Evolutionary conservation across 2,329 filamentous ascomycete species (phyloP).

Genomic region (Stagonosporopsis cucurbitacearum): DNA sequence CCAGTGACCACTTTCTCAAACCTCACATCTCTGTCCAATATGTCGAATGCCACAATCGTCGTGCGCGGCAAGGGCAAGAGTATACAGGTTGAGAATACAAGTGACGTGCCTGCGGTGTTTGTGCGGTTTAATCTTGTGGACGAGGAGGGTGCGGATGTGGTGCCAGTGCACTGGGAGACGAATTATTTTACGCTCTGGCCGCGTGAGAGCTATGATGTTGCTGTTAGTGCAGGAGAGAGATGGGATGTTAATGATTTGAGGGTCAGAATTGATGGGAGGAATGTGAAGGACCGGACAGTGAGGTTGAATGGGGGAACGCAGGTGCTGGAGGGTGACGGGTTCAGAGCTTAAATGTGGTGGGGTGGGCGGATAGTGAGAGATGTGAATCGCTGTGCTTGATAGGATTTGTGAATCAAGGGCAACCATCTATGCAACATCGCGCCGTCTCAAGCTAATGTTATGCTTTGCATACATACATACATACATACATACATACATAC

Average conservation of each 20-base stretch:
- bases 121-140: conserved; percentile 60
- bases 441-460: background rate
- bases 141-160: conserved; percentile 52
- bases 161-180: conserved; percentile 65
- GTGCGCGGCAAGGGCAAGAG: conserved; percentile 22
- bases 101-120: conserved; percentile 64
- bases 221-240: background rate
- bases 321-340: conserved; percentile 3
- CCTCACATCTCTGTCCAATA: conserved; percentile 53
- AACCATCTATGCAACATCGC: background rate
- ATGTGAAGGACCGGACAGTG: conserved; percentile 19
- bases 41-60: conserved; percentile 19
- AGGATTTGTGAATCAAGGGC: background rate
- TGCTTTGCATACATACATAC: background rate
- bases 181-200: conserved; percentile 70
- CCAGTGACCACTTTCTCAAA: conserved; percentile 61
- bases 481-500: too few relatives aligned
- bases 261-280: conserved; percentile 21
- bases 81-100: conserved; percentile 60
- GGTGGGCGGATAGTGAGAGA: background rate
- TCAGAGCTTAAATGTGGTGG: background rate
- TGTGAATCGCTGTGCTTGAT: background rate
- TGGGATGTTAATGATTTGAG: background rate
- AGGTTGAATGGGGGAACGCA: conserved; percentile 13
- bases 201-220: conserved; percentile 49